Percentiles rank a stretch among this genome's conserved stretches.
Evolutionary conservation across 2,329 filamentous ascomycete species (phyloP).

Genomic region (Graphiopsis chlorocephala): DNA sequence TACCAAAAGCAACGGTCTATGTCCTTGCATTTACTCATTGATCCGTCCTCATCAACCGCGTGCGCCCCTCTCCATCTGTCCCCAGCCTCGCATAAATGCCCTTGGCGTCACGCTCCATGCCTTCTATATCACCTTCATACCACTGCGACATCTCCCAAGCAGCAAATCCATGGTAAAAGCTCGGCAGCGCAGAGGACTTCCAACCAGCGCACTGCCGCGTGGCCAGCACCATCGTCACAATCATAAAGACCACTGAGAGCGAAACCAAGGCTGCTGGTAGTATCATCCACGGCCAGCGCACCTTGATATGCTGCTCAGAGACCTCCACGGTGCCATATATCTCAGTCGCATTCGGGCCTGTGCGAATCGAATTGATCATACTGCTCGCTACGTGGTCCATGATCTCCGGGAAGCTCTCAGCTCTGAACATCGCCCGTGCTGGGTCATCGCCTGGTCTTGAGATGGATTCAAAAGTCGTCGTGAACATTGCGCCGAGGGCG

Average conservation of each 20-base stretch:
- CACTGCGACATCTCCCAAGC: background rate
- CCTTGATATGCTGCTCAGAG: background rate
- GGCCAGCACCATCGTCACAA: background rate
- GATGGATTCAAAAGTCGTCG: background rate
- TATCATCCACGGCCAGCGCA: background rate
- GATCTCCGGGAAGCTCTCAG: background rate
- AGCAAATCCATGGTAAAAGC: background rate
- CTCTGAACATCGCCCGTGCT: conserved; percentile 1
- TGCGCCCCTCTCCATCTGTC: background rate
- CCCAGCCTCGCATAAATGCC: background rate
- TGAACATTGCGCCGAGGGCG: background rate
- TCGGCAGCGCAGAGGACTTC: background rate
- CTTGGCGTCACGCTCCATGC: background rate
- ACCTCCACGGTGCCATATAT: background rate
- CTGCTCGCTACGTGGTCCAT: background rate
- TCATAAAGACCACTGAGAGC: background rate
- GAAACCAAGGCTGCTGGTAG: background rate
- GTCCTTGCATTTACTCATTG: background rate
- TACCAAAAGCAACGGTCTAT: too few relatives aligned
- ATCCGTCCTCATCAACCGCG: background rate
- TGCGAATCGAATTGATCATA: background rate
- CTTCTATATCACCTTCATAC: background rate
- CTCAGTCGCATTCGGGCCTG: background rate
- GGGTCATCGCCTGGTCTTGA: background rate
- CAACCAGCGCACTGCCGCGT: background rate